Conservation (phyloP, 2,329 filamentous ascomycete genomes). For the Pseudogymnoascus sp. region DNA sequence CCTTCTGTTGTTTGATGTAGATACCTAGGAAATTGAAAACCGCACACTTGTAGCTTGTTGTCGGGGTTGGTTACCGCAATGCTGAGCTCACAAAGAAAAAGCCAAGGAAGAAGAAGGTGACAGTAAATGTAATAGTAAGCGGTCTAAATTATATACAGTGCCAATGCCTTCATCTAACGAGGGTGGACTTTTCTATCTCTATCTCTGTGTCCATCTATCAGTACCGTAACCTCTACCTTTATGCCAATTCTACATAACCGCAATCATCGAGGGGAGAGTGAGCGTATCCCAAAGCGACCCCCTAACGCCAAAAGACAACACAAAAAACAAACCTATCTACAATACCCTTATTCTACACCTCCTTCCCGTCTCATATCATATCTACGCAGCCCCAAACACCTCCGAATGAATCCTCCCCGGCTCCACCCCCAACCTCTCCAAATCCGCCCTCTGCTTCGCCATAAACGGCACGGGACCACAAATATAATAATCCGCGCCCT, state of each 20-base stretch:
- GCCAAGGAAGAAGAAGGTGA: too few species aligned
- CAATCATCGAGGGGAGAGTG: not conserved
- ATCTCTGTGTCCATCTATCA: not conserved
- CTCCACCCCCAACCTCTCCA: not conserved
- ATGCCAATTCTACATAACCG: not conserved
- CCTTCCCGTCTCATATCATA: not conserved
- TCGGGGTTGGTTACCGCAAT: not conserved
- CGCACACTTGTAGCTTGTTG: not conserved
- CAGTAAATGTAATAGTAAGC: not conserved
- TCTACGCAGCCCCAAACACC: constrained; percentile 9
- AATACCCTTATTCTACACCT: not conserved
- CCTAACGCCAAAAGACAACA: not conserved
- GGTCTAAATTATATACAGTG: not conserved
- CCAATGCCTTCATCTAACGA: not conserved
- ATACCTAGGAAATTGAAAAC: not conserved
- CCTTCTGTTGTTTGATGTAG: not conserved
- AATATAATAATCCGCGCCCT: constrained; percentile 6
- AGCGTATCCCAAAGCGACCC: not conserved
- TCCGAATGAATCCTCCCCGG: constrained; percentile 3
- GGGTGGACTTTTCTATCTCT: not conserved
- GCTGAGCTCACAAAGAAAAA: not conserved
- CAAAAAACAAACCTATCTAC: not conserved
- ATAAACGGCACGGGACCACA: constrained; percentile 3
- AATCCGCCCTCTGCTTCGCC: not conserved
- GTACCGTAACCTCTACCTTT: not conserved